Evolutionary conservation across 371 early-diverging fungal species (phyloP).

Genomic region (Mucor sp.): DNA sequence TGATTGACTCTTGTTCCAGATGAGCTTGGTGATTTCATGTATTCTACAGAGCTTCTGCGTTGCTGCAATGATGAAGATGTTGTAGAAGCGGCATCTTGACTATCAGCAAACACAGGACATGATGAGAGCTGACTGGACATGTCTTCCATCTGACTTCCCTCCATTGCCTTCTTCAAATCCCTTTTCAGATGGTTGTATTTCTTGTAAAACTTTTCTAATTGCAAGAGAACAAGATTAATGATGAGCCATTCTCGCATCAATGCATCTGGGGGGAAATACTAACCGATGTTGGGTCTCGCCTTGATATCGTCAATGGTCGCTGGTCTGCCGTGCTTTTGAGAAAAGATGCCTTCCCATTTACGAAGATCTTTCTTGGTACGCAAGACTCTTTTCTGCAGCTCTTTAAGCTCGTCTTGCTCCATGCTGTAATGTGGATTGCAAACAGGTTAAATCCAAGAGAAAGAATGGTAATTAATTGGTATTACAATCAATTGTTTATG

Average conservation of each 20-base stretch:
- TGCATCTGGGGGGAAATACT: background rate
- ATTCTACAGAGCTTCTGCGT: conserved; percentile 5
- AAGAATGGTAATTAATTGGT: background rate
- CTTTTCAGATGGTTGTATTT: conserved; percentile 19
- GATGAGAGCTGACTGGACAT: background rate
- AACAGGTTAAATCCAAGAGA: background rate
- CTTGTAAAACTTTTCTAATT: conserved; percentile 18
- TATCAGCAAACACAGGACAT: background rate
- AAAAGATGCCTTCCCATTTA: conserved; percentile 14
- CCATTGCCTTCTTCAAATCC: conserved; percentile 4
- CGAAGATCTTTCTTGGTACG: conserved; percentile 13
- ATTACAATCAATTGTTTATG: background rate
- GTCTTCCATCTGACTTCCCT: background rate
- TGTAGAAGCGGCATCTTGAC: background rate
- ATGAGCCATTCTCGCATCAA: background rate
- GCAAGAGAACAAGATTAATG: background rate
- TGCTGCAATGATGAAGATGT: background rate
- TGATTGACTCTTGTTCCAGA: background rate
- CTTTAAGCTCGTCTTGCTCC: conserved; percentile 6
- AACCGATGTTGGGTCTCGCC: conserved; percentile 17
- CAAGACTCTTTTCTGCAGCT: conserved; percentile 7
- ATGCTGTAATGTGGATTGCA: background rate
- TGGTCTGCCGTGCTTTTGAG: conserved; percentile 11
- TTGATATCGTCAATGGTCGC: conserved; percentile 19
- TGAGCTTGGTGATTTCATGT: conserved; percentile 6